Base-by-base conservation (phyloP, 1,284 basidiomycete genomes). In the Polyporus tsugae region DNA sequence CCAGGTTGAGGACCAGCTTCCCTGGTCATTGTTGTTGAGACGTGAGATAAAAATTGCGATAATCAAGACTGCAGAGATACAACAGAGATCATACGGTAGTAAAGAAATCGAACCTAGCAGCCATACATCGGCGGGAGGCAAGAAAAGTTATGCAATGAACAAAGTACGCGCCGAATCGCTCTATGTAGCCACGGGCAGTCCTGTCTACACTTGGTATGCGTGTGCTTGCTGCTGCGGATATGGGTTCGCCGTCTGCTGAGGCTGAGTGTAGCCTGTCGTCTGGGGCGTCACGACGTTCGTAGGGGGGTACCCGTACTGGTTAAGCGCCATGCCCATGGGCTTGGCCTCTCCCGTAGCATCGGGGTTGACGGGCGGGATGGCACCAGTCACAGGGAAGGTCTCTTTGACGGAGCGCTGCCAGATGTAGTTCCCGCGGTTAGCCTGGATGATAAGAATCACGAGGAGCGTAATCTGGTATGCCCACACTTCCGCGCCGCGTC, bases 391-490 rank as follows among this genome's bases (percentile, higher is more conserved):
- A 65, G 67, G 63, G 60, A 61, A 42, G 9, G 67, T 60, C 66
- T 70, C 66, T 66, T 68, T 71, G 55, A 73, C 66, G 52, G 70
- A 70, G 11, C 42, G 57, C 63, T 53, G 66, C 68, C 68, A 73
- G 60, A 71, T 63, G 65, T 71, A 68, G 62, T 71, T 65, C 9
- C 72, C 72, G 58, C 72, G 72, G 36, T 61, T 42, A n/a, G 70
- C 70, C 55, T 70, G 68, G 49, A 73, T 64, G 65, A 73, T 69
- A 49, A 70, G 66, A 25, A 71, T 35, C 35, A 67, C 53, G 58
- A 73, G 70, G 36, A 73, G 68, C 36, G 66, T 61, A 60, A 46
- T 58, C 41, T 64, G 55, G 57, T 73, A 73, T 0, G 55, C 64
- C 70, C 69, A 70, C 9, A 73, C 72, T 73, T 10, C 15, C 55